Evolutionary conservation across 768 basidiomycete genomes (phyloP), one percentile per base, ranked within the genome.

Genomic region (Tephrocybe rancida): DNA sequence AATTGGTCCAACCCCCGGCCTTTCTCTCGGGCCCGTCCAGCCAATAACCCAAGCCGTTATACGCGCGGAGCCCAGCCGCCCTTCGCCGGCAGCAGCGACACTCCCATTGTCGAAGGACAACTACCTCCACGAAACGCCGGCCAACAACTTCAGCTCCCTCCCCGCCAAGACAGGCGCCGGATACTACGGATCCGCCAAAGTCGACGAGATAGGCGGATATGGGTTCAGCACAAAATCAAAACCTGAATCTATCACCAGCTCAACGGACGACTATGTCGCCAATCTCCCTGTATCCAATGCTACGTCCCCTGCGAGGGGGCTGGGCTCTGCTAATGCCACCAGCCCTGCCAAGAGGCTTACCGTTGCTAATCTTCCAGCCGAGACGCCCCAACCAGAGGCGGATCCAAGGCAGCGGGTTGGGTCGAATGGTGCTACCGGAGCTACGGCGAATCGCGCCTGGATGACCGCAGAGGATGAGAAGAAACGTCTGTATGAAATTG

Each of bases 391-490:
- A 29, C 30, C 38, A n/a, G 56, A 49, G 22, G 19, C 32, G 19
- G 32, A 38, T 41, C 27, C 16, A 4, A 64, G 29, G 32, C 52
- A 49, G 41, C 60, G 34, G 29, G 22, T 46, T 18, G 48, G 27
- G 18, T 22, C 50, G 11, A 37, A 7, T 27, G n/a, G 50, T 14
- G 29, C n/a, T 22, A 43, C 47, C 18, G 18, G 35, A 6, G 25
- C n/a, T 25, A 18, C 48, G n/a, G 37, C 53, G 37, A 42, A 55
- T 30, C 41, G 55, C 45, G 18, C 61, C 19, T 92, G 88, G 88
- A 75, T 75, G 4, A 73, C 63, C 16, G 78, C 81, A 6, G 76
- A 73, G 66, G 81, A 85, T 19, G 91, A 93, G 70, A 92, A 93
- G 63, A 66, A 78, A 16, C 73, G 73, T 44, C 66, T 89, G 35